phyloP scores from a whole-genome alignment of 495 filamentous ascomycete genomes.

The Oidiodendron maius region DNA sequence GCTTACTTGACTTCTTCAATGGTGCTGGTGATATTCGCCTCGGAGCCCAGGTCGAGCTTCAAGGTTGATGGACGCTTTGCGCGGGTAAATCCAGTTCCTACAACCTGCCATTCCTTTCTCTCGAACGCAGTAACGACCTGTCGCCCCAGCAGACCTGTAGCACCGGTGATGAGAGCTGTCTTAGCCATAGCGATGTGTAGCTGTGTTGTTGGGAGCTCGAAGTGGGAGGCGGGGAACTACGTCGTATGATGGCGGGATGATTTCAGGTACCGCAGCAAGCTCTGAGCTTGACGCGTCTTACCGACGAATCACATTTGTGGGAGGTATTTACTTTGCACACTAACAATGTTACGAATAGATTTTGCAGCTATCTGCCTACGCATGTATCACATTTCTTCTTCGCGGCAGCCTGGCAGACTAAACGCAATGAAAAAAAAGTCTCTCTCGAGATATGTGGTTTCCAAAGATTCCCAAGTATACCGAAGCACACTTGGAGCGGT shows the following conservation, averaged over 20 bases:
- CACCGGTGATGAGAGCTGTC: conserved; percentile 76
- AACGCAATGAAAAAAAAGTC: conserved; percentile 30
- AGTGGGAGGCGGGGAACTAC: neutral
- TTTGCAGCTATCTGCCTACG: neutral
- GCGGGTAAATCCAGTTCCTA: conserved; percentile 72
- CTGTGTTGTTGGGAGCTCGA: neutral
- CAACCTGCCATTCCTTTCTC: conserved; percentile 60
- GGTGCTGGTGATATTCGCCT: conserved; percentile 51
- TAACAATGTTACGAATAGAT: too few species aligned
- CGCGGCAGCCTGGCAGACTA: conserved; percentile 21
- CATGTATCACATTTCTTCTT: conserved; percentile 27
- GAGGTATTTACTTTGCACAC: too few species aligned
- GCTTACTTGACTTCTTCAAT: conserved; percentile 60
- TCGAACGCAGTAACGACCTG: conserved; percentile 74
- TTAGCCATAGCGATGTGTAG: conserved; percentile 24
- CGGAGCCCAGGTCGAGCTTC: conserved; percentile 68
- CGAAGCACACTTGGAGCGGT: conserved; percentile 23
- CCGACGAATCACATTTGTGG: neutral
- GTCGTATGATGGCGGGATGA: neutral
- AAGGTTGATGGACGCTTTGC: conserved; percentile 65
- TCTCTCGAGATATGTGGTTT: conserved; percentile 18
- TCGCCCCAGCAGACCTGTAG: conserved; percentile 77
- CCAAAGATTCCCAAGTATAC: conserved; percentile 25
- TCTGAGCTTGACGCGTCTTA: neutral
- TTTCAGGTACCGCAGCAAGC: neutral